Conservation (phyloP, 2,329 filamentous ascomycete species). For the Pseudophaeomoniella oleicola region DNA sequence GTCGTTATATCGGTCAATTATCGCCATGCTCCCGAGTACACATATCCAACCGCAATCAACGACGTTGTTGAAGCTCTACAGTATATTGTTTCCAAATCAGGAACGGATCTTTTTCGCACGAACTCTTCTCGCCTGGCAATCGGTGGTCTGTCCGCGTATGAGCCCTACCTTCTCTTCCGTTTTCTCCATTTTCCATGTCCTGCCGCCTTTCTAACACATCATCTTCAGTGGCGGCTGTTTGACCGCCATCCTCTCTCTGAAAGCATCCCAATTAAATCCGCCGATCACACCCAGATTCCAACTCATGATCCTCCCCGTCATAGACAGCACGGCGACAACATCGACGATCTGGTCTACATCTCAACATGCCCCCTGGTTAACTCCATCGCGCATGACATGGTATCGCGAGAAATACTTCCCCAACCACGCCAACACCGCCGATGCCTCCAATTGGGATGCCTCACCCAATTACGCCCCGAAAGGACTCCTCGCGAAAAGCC, state of each 20-base stretch:
- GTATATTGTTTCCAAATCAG: conserved; percentile 26
- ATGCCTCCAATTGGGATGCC: conserved; percentile 36
- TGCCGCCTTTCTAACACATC: not conserved
- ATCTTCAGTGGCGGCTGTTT: conserved; percentile 29
- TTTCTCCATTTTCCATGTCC: too few species aligned
- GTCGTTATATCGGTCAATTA: conserved; percentile 42
- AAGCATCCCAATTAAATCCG: conserved; percentile 16
- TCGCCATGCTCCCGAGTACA: conserved; percentile 41
- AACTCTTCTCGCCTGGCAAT: conserved; percentile 31
- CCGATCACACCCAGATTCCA: conserved; percentile 28
- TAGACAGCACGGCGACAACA: conserved; percentile 37
- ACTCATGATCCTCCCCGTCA: conserved; percentile 42
- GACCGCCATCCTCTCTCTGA: conserved; percentile 36
- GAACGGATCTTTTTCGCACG: conserved; percentile 23
- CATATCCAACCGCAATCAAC: conserved; percentile 41
- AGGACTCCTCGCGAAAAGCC: conserved; percentile 34
- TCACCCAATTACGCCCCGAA: conserved; percentile 36
- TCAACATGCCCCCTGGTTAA: conserved; percentile 16
- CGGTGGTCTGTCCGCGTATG: conserved; percentile 31
- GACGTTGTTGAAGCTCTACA: conserved; percentile 41
- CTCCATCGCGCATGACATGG: conserved; percentile 28
- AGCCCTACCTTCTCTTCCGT: not conserved
- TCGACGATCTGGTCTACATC: conserved; percentile 11
- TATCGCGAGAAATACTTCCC: conserved; percentile 39
- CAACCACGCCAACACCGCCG: conserved; percentile 18